These are phyloP conservation scores for Picea sitchensis DNA, from an alignment of 75 land plant species.

Conservation along the genomic window DNA sequence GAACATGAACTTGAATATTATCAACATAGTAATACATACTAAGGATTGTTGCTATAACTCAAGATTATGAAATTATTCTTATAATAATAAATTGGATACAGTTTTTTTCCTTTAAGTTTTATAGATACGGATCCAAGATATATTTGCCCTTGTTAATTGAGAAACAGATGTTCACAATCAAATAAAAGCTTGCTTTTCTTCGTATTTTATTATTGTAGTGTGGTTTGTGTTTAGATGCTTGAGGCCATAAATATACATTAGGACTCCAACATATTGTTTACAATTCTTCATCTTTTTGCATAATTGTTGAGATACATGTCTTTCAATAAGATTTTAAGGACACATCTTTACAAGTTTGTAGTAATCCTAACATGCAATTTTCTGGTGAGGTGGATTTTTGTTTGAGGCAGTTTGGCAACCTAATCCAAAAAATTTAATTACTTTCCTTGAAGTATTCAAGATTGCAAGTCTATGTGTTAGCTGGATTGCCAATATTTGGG, in stretches of 20 bases:
- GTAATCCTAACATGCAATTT: neutral
- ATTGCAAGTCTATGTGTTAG: neutral
- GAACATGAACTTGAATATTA: too few species aligned
- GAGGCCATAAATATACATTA: neutral
- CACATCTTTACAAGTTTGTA: neutral
- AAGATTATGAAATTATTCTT: neutral
- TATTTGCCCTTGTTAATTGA: neutral
- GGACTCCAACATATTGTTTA: neutral
- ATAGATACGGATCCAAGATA: neutral
- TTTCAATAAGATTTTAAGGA: neutral
- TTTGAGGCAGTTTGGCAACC: neutral
- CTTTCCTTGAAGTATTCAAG: neutral
- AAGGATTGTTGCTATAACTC: neutral
- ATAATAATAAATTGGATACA: neutral
- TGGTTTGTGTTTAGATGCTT: neutral
- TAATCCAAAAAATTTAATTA: neutral
- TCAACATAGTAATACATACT: too few species aligned
- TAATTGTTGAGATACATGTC: neutral
- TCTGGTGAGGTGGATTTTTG: neutral
- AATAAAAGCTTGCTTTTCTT: neutral
- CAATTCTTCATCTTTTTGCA: neutral
- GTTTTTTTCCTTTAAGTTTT: neutral
- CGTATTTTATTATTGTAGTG: neutral
- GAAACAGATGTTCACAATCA: neutral
- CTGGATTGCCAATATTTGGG: neutral